Conservation (phyloP, 345 rosid genomes). For the Rhodamnia rubescens region DNA sequence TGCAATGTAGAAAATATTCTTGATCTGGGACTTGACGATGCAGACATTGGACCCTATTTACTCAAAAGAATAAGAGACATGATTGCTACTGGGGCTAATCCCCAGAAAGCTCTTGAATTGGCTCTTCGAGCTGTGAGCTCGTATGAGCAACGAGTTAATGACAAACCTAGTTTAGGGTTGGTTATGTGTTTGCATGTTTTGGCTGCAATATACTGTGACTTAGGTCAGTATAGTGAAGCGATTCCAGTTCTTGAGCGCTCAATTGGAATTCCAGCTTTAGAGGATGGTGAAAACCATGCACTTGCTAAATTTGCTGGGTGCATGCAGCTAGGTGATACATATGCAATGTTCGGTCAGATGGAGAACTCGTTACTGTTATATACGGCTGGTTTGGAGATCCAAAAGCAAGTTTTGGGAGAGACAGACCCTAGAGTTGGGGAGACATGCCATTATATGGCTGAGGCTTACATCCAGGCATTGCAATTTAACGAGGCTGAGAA, state of each 20-base stretch:
- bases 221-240: slow-evolving; percentile 58
- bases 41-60: slow-evolving; percentile 59
- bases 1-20: slow-evolving; percentile 5
- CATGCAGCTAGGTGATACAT: slow-evolving; percentile 86
- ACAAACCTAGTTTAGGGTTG: slow-evolving; percentile 28
- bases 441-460: slow-evolving; percentile 73
- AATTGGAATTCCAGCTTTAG: slow-evolving; percentile 51
- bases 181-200: slow-evolving; percentile 78
- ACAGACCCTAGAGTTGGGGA: slow-evolving; percentile 63
- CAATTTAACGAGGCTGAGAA: slow-evolving; percentile 75
- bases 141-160: slow-evolving; percentile 45
- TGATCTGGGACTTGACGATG: slow-evolving; percentile 22
- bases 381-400: slow-evolving; percentile 75
- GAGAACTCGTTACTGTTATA: slow-evolving; percentile 73
- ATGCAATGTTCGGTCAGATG: slow-evolving; percentile 67
- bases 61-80: slow-evolving; percentile 57
- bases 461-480: slow-evolving; percentile 83
- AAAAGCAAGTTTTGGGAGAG: slow-evolving; percentile 74
- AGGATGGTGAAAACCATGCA: slow-evolving; percentile 61
- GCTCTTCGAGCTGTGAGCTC: slow-evolving; percentile 47
- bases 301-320: slow-evolving; percentile 87
- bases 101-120: slow-evolving; percentile 53
- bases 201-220: slow-evolving; percentile 56
- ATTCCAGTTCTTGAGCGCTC: slow-evolving; percentile 76
- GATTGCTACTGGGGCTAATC: slow-evolving; percentile 60